Percentiles rank a stretch among this genome's conserved stretches.
Conservation (phyloP, 352 stramenopile genomes). For the Phytophthora europaea region DNA sequence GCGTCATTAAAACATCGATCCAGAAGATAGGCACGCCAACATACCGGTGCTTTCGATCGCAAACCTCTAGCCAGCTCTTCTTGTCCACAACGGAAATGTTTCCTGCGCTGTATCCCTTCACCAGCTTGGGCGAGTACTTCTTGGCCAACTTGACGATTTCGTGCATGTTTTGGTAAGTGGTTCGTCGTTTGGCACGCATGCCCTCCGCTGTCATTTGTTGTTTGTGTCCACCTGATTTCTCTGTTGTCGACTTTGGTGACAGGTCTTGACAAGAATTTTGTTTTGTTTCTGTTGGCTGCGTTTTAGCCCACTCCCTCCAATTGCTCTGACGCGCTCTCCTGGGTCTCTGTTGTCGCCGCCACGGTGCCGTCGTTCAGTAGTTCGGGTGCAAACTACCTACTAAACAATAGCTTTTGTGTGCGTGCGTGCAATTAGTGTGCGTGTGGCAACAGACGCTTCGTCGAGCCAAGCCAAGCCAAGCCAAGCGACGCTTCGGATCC, state of each 20-base stretch:
- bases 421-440: constrained; percentile 7
- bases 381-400: constrained; percentile 46
- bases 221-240: constrained; percentile 16
- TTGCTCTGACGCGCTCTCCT: constrained; percentile 48
- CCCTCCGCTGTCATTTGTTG: constrained; percentile 73
- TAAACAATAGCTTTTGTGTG: constrained; percentile 26
- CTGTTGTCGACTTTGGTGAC: constrained; percentile 5
- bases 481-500: constrained; percentile 24
- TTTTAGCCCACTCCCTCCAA: constrained; percentile 64
- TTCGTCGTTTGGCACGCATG: constrained; percentile 83
- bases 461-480: constrained; percentile 11
- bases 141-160: constrained; percentile 91
- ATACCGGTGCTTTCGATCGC: constrained; percentile 87
- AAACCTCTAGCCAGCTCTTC: constrained; percentile 92
- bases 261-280: constrained; percentile 4
- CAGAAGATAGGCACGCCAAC: constrained; percentile 25
- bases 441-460: constrained; percentile 6
- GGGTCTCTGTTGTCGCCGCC: constrained; percentile 53
- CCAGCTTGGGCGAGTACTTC: constrained; percentile 90
- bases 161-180: constrained; percentile 89
- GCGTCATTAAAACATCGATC: background rate
- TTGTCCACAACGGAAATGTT: constrained; percentile 94
- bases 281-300: constrained; percentile 11
- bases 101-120: constrained; percentile 89
- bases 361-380: constrained; percentile 54